Conservation (phyloP, 169 alveolate genomes). For the Eimeria necatrix region DNA sequence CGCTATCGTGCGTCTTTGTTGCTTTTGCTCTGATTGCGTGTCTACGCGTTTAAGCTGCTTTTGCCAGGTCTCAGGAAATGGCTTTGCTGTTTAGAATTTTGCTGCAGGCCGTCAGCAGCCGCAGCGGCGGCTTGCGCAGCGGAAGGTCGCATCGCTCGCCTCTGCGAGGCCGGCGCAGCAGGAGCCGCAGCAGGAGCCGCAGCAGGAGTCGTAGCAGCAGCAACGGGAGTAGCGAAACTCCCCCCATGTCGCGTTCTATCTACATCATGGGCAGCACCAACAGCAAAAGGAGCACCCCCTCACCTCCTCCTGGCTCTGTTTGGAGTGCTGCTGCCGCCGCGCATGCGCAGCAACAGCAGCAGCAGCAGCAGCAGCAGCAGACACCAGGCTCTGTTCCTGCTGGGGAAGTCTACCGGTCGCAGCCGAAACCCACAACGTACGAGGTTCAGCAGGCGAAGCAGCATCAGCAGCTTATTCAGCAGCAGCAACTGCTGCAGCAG, state of each 20-base stretch:
- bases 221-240: constrained; percentile 69
- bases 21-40: too few species aligned
- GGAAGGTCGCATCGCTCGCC: constrained; percentile 61
- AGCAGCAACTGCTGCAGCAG: constrained; percentile 36
- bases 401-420: constrained; percentile 34
- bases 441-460: constrained; percentile 60
- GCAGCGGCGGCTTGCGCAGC: constrained; percentile 63
- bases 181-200: constrained; percentile 62
- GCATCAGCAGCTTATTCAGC: background rate
- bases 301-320: constrained; percentile 51
- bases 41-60: too few species aligned
- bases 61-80: too few species aligned
- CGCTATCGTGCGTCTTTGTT: too few species aligned
- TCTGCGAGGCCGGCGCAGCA: background rate
- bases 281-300: constrained; percentile 57
- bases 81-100: background rate
- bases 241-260: constrained; percentile 48
- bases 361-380: constrained; percentile 60
- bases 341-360: constrained; percentile 61
- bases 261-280: constrained; percentile 59
- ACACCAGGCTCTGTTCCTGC: constrained; percentile 42
- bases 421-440: constrained; percentile 53
- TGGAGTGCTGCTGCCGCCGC: constrained; percentile 55
- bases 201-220: constrained; percentile 67
- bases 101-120: constrained; percentile 64